These are phyloP conservation scores for Dipteronia dyeriana DNA, from an alignment of 345 rosid genomes.

Conservation along the genomic window DNA sequence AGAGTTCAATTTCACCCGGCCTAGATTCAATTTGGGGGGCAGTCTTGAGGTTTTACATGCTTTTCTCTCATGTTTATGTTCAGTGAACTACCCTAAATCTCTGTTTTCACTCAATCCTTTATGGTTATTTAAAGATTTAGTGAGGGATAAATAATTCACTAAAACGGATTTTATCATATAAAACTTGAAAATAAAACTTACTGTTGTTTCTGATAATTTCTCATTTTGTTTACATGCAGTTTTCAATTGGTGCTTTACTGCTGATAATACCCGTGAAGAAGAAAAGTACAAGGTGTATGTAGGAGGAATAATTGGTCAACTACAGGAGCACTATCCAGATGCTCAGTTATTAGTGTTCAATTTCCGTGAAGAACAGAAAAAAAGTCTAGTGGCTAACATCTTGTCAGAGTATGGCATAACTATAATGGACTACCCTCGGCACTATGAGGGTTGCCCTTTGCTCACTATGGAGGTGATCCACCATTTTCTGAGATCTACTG, in stretches of 20 bases:
- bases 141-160: not conserved
- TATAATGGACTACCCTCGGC: slow-evolving; percentile 95
- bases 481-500: slow-evolving; percentile 89
- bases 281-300: slow-evolving; percentile 61
- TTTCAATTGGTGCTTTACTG: slow-evolving; percentile 87
- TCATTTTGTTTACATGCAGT: slow-evolving; percentile 42
- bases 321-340: slow-evolving; percentile 74
- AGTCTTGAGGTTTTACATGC: not conserved
- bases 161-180: not conserved
- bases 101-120: not conserved
- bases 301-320: slow-evolving; percentile 64
- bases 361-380: slow-evolving; percentile 76
- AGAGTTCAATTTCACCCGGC: slow-evolving; percentile 8
- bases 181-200: not conserved
- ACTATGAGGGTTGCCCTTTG: slow-evolving; percentile 87
- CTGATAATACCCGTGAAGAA: slow-evolving; percentile 58
- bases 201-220: slow-evolving; percentile 18
- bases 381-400: slow-evolving; percentile 52
- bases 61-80: not conserved
- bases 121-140: not conserved
- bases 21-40: slow-evolving; percentile 1
- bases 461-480: slow-evolving; percentile 83
- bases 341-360: slow-evolving; percentile 83
- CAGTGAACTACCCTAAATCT: not conserved
- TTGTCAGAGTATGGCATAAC: slow-evolving; percentile 78